These are phyloP conservation scores for Geranomyces variabilis DNA, from an alignment of 192 early-diverging fungal genomes.

Conservation along the genomic window DNA sequence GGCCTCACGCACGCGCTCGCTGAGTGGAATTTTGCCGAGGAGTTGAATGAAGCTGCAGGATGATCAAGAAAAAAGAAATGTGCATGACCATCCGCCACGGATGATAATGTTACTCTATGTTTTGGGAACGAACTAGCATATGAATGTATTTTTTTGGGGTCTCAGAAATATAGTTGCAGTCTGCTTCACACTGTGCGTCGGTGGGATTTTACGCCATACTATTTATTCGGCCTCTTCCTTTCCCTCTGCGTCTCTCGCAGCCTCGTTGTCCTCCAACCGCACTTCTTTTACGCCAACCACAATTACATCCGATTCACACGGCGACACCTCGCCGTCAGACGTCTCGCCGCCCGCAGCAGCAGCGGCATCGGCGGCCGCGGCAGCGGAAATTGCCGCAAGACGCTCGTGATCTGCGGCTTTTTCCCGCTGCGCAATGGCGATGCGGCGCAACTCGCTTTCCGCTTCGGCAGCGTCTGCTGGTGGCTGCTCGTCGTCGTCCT, in stretches of 20 bases:
- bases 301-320: conserved; percentile 19
- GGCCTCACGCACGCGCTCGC: conserved; percentile 11
- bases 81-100: no score
- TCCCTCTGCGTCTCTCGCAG: no score
- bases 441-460: conserved; percentile 18
- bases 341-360: background rate
- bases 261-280: background rate
- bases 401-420: conserved; percentile 3
- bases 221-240: no score
- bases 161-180: no score
- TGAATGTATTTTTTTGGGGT: no score
- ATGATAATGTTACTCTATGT: no score
- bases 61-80: no score
- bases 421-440: conserved; percentile 13
- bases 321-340: conserved; percentile 1
- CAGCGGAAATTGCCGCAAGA: no score
- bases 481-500: conserved; percentile 15
- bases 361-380: background rate
- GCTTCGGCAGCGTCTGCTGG: background rate
- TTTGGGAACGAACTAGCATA: no score
- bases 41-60: conserved; percentile 10
- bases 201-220: no score
- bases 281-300: conserved; percentile 20
- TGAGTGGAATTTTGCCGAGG: conserved; percentile 29
- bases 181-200: no score